These are phyloP conservation scores for Amaranthus tricolor DNA, from an alignment of 179 eudicot species.

Conservation along the genomic window DNA sequence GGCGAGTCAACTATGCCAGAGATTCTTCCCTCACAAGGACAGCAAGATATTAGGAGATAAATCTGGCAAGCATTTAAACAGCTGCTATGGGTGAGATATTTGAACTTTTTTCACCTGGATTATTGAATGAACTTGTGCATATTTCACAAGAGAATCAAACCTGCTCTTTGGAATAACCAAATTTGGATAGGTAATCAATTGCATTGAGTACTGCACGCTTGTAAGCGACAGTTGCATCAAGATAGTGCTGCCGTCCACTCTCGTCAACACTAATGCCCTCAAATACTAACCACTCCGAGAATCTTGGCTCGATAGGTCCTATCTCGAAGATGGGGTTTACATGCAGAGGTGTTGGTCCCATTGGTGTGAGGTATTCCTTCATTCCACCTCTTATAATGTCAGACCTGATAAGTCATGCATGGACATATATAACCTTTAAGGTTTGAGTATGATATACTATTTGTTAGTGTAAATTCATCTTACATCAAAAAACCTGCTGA, in stretches of 20 bases:
- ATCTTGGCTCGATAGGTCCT: slow-evolving; percentile 91
- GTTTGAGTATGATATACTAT: background rate
- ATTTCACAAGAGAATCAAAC: slow-evolving; percentile 25
- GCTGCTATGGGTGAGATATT: slow-evolving; percentile 7
- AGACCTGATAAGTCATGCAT: slow-evolving; percentile 40
- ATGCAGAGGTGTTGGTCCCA: slow-evolving; percentile 89
- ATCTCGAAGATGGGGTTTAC: slow-evolving; percentile 94
- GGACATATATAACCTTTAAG: background rate
- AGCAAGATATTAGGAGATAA: slow-evolving; percentile 77
- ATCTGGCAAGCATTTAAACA: slow-evolving; percentile 40
- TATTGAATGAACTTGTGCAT: slow-evolving; percentile 3
- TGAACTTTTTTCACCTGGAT: background rate
- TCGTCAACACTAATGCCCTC: slow-evolving; percentile 98
- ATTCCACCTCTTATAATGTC: slow-evolving; percentile 87
- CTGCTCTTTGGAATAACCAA: slow-evolving; percentile 95
- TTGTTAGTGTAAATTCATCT: background rate
- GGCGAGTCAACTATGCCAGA: slow-evolving; percentile 93
- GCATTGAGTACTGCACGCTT: slow-evolving; percentile 97
- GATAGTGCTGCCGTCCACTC: slow-evolving; percentile 85
- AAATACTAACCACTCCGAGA: slow-evolving; percentile 94
- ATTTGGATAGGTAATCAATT: slow-evolving; percentile 73
- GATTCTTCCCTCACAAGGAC: slow-evolving; percentile 97
- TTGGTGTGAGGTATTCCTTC: slow-evolving; percentile 93
- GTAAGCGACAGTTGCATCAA: slow-evolving; percentile 88
- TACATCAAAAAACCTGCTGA: background rate